Evolutionary conservation across 139 green algal species (phyloP), one percentile per base, ranked within the genome.

Genomic region (Coccomyxa sp.): DNA sequence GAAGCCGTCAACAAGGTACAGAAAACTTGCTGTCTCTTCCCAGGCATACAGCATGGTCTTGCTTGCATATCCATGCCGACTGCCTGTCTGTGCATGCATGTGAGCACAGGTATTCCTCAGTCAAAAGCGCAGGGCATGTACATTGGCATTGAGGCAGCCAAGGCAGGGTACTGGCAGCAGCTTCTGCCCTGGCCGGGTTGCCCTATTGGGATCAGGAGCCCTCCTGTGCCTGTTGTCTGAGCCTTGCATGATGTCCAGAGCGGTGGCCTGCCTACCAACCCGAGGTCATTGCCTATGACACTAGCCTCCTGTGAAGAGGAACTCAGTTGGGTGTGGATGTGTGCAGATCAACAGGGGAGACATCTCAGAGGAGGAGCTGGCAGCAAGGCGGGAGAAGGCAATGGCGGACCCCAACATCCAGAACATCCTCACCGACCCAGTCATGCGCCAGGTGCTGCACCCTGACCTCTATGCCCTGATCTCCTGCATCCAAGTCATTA

Each of bases 391-490:
- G 84, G 87, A 84, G 27, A 86, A 88, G 34, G 92, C 89, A 3
- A 96, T 99, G 95, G 79, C 84, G 2, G 94, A 99, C 81, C 97
- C 97, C 0, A 96, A 99, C 86, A 88, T 97, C 36, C 97, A 99
- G 87, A 71, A 72, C 83, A 98, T 99, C 70, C 86, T 99, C 39
- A 91, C 82, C 4, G 96, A 99, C 88, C 96, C 96, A 29, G 79
- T 98, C 77, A 98, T 99, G 94, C 86, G 91, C 24, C 87, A 96
- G 74, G 89, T 87, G 71, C n/a, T 37, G 0, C 24, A 70, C 2
- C 24, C 0, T 4, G 68, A 31, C 6, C 50, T 22, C 22, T n/a
- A n/a, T n/a, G n/a, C n/a, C n/a, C n/a, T n/a, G n/a, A n/a, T n/a
- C 50, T 22, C 5, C 22, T 64, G 50, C 50, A 64, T 3, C 22